Conservation (phyloP, 305 asterid species). For the Monarda citriodora region DNA sequence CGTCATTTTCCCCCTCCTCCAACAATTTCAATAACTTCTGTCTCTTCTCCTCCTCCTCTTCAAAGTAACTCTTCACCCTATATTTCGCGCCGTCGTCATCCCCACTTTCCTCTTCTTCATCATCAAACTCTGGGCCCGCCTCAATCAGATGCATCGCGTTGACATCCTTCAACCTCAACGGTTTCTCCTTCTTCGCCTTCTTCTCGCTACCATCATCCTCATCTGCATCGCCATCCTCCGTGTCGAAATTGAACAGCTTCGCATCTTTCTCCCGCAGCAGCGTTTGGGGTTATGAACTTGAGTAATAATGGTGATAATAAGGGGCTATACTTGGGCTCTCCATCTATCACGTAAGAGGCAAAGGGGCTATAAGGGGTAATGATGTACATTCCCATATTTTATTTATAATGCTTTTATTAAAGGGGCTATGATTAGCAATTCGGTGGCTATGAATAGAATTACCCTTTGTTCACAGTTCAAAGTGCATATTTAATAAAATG, state of each 20-base stretch:
- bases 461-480: too few species aligned
- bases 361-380: too few species aligned
- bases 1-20: constrained; percentile 41
- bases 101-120: constrained; percentile 24
- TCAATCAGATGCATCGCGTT: constrained; percentile 65
- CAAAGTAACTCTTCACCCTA: constrained; percentile 55
- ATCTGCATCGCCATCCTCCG: constrained; percentile 18
- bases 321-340: too few species aligned
- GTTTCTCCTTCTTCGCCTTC: constrained; percentile 43
- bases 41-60: constrained; percentile 81
- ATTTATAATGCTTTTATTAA: too few species aligned
- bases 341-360: too few species aligned
- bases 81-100: constrained; percentile 12
- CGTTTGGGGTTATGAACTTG: too few species aligned
- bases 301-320: too few species aligned
- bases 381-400: too few species aligned
- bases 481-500: too few species aligned
- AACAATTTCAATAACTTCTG: constrained; percentile 47
- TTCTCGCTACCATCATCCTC: constrained; percentile 17
- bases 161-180: constrained; percentile 80
- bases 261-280: constrained; percentile 54
- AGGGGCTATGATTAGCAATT: too few species aligned
- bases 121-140: constrained; percentile 73
- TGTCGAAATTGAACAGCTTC: constrained; percentile 57
- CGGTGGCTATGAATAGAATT: too few species aligned